Evolutionary conservation across 148 eudicot species (phyloP).

Genomic region (Chenopodium suecicum): DNA sequence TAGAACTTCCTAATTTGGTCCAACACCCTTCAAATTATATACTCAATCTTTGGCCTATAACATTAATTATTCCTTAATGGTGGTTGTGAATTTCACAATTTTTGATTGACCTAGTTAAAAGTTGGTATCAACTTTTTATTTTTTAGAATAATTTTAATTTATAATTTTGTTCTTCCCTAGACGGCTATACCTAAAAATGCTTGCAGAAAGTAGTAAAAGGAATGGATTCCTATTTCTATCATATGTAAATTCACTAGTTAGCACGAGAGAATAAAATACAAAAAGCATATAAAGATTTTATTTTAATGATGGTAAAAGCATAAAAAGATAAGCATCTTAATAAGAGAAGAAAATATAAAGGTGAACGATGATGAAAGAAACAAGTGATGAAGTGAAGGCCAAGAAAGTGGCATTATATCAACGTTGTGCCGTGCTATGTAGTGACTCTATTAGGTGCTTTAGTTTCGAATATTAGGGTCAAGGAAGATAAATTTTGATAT

Average conservation of each 20-base stretch:
- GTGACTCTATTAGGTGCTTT: constrained; percentile 4
- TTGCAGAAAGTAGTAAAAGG: constrained; percentile 20
- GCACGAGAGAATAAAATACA: constrained; percentile 17
- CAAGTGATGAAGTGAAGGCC: neutral
- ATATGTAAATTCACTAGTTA: constrained; percentile 19
- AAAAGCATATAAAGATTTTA: neutral
- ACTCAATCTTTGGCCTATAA: constrained; percentile 1
- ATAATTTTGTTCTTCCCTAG: neutral
- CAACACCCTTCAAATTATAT: constrained; percentile 5
- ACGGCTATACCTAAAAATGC: constrained; percentile 13
- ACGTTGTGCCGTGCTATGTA: neutral
- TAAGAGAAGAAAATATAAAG: neutral
- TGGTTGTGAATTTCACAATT: constrained; percentile 6
- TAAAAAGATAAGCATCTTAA: constrained; percentile 20
- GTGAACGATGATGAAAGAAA: neutral
- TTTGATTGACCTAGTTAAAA: constrained; percentile 11
- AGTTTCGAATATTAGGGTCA: neutral
- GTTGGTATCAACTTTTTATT: neutral
- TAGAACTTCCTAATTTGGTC: constrained; percentile 16
- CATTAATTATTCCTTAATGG: neutral
- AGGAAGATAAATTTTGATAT: neutral
- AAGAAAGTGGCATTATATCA: neutral
- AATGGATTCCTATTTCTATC: constrained; percentile 20
- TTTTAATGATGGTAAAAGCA: neutral
- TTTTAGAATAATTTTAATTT: neutral